Evolutionary conservation across 768 basidiomycete species (phyloP).

Genomic region (Clitopilus passeckerianus): DNA sequence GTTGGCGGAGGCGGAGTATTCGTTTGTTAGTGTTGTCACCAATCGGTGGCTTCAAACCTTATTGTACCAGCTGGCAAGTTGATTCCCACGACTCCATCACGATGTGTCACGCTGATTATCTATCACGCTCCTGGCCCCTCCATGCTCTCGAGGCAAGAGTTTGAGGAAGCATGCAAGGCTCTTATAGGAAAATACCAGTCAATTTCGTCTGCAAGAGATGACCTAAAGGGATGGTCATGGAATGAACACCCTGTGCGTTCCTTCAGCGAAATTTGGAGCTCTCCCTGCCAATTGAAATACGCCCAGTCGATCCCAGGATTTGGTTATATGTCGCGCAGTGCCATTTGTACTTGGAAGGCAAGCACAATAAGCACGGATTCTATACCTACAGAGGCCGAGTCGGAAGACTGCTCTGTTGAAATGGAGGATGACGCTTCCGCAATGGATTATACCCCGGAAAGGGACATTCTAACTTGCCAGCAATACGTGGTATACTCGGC

Average conservation of each 20-base stretch:
- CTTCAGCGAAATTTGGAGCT: slow-evolving; percentile 6
- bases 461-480: slow-evolving; percentile 36
- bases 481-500: slow-evolving; percentile 76
- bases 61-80: slow-evolving; percentile 42
- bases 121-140: slow-evolving; percentile 4
- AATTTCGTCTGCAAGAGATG: slow-evolving; percentile 1
- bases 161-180: slow-evolving; percentile 53
- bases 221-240: slow-evolving; percentile 50
- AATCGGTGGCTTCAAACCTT: slow-evolving; percentile 62
- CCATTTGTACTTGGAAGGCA: slow-evolving; percentile 15
- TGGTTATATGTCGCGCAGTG: slow-evolving; percentile 44
- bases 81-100: slow-evolving; percentile 38
- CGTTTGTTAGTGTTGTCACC: slow-evolving; percentile 25
- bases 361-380: slow-evolving; percentile 4
- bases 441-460: slow-evolving; percentile 7
- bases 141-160: slow-evolving; percentile 54
- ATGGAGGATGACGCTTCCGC: slow-evolving; percentile 32
- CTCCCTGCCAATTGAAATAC: slow-evolving; percentile 5
- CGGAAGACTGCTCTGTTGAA: slow-evolving; percentile 11
- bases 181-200: slow-evolving; percentile 30
- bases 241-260: slow-evolving; percentile 50
- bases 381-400: slow-evolving; percentile 13
- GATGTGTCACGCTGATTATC: slow-evolving; percentile 6
- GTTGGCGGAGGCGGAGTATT: slow-evolving; percentile 13
- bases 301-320: slow-evolving; percentile 28